Evolutionary conservation across 306 rosid species (phyloP), one percentile per base, ranked within the genome.

Genomic region (Psophocarpus tetragonolobus): DNA sequence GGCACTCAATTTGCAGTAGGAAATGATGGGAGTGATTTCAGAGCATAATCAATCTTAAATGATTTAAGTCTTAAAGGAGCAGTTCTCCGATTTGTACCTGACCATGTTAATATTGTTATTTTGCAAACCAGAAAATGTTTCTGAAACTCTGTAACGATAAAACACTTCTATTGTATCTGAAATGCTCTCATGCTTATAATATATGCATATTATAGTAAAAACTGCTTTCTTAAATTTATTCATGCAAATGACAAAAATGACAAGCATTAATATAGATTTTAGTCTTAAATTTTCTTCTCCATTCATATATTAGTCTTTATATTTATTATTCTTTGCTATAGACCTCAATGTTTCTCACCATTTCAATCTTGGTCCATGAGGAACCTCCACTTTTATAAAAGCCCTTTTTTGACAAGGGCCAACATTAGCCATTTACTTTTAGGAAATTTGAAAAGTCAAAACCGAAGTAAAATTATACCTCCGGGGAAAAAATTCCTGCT

Each of bases 1-100:
- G 36, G 70, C 66, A 15, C 69, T 21, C n/a, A 15, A 24, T 27
- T 26, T 80, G 75, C 75, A 2, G 73, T 47, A 56, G 73, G 30
- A 38, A 62, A 62, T 15, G 33, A 38, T 29, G 36, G 61, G 61
- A 74, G 35, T 62, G 36, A 12, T 61, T 57, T 58, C 61, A 12
- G 21, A 4, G 65, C 17, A 58, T 58, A 58, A 27, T 60, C 5
- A 2, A 21, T 39, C 38, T 21, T 35, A 35, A 72, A 35, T 73
- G 53, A 36, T 38, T 36, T 73, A 21, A 20, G 24, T 20, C 29
- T 10, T n/a, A n/a, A n/a, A n/a, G n/a, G 26, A 33, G 27, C 4
- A 62, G 41, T 23, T 27, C 64, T 56, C 65, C 27, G 65, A 58
- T 58, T 58, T 26, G 35, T 58, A 58, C 33, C n/a, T 11, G 18